These are phyloP conservation scores for Pachyrhizus erosus DNA, from an alignment of 306 rosid genomes.

Conservation along the genomic window DNA sequence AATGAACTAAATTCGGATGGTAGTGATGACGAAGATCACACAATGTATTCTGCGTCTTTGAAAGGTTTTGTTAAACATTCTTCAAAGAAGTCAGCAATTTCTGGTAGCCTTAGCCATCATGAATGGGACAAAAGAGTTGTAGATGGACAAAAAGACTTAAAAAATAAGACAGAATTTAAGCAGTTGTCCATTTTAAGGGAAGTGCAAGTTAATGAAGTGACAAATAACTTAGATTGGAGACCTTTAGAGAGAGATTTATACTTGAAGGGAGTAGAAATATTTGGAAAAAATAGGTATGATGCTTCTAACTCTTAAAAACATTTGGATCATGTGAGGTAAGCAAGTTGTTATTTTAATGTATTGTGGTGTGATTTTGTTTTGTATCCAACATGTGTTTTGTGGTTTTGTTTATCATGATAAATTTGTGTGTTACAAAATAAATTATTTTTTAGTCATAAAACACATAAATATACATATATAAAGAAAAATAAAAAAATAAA, in stretches of 20 bases:
- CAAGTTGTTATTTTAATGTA: not conserved
- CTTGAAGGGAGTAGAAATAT: slow-evolving; percentile 83
- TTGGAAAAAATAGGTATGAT: slow-evolving; percentile 82
- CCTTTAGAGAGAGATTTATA: slow-evolving; percentile 76
- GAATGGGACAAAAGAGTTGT: slow-evolving; percentile 35
- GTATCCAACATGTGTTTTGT: too few relatives aligned
- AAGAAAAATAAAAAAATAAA: too few relatives aligned
- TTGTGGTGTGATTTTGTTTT: too few relatives aligned
- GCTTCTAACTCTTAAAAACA: slow-evolving; percentile 21
- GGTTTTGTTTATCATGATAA: too few relatives aligned
- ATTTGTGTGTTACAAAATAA: too few relatives aligned
- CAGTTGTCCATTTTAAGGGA: slow-evolving; percentile 45
- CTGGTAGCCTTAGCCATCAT: slow-evolving; percentile 40
- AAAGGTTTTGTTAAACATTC: slow-evolving; percentile 36
- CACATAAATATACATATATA: too few relatives aligned
- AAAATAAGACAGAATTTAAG: slow-evolving; percentile 44
- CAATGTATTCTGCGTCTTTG: slow-evolving; percentile 10
- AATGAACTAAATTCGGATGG: not conserved
- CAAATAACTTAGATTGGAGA: slow-evolving; percentile 62
- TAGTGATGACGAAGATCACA: slow-evolving; percentile 38
- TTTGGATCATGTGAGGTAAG: not conserved
- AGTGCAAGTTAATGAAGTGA: slow-evolving; percentile 42
- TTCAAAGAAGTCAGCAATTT: slow-evolving; percentile 43
- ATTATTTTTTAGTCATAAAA: too few relatives aligned
- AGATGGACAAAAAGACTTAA: slow-evolving; percentile 40